phyloP scores from a whole-genome alignment of 202 grass and related monocot species.

The Musa balbisiana region DNA sequence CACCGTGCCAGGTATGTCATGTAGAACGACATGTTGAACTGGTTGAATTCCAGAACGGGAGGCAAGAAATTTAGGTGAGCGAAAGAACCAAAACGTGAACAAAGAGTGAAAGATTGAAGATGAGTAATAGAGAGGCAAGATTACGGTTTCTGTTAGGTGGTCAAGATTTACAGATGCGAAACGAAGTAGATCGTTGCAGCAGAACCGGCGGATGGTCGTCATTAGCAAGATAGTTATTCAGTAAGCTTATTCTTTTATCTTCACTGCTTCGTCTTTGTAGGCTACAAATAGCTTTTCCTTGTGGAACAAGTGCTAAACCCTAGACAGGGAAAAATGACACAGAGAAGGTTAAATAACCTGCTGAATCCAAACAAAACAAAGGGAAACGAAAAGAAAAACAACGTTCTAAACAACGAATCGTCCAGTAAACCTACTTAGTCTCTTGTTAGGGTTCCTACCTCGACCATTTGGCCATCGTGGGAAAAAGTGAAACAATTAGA shows the following conservation, averaged over 20 bases:
- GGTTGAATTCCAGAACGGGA: not conserved
- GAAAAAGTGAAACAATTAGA: too few relatives aligned
- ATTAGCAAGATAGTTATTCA: conserved; percentile 20
- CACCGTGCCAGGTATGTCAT: conserved; percentile 98
- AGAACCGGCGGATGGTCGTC: conserved; percentile 90
- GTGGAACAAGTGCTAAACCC: too few relatives aligned
- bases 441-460: too few relatives aligned
- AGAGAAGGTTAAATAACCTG: too few relatives aligned
- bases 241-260: not conserved
- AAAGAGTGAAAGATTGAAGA: too few relatives aligned
- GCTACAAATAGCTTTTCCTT: not conserved
- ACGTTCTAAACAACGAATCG: too few relatives aligned
- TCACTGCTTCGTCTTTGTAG: not conserved
- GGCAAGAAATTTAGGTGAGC: not conserved
- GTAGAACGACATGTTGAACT: conserved; percentile 99
- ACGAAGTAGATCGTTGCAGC: conserved; percentile 92
- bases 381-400: too few relatives aligned
- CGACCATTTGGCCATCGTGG: too few relatives aligned
- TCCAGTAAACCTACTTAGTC: too few relatives aligned
- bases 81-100: not conserved
- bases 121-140: not conserved
- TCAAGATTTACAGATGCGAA: conserved; percentile 80
- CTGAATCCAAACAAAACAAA: too few relatives aligned
- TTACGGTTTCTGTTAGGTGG: conserved; percentile 88
- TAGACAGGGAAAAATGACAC: too few relatives aligned